These are phyloP conservation scores for Aspergillus aculeatinus DNA, from an alignment of 2,329 filamentous ascomycete genomes.

Conservation along the genomic window DNA sequence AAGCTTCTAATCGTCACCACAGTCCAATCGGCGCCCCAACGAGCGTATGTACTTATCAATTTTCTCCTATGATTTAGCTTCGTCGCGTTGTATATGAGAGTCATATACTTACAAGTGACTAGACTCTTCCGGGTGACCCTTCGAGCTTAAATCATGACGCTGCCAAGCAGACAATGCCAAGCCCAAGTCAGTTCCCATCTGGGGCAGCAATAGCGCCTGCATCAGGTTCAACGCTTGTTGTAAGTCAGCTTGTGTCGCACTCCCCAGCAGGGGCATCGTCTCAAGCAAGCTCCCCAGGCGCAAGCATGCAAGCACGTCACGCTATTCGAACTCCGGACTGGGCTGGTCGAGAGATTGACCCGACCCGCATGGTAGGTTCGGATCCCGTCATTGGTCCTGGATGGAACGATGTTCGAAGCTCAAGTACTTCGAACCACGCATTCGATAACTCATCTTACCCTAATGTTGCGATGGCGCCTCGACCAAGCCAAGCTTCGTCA, in stretches of 20 bases:
- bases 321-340: background rate
- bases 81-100: too few relatives aligned
- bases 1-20: conserved; percentile 5
- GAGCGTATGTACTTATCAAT: conserved; percentile 1
- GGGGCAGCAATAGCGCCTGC: background rate
- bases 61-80: background rate
- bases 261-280: background rate
- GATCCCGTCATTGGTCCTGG: conserved; percentile 5
- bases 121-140: background rate
- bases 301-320: background rate
- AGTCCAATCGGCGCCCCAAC: conserved; percentile 9
- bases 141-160: background rate
- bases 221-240: background rate
- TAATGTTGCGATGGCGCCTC: background rate
- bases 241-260: background rate
- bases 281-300: background rate
- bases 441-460: background rate
- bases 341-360: background rate
- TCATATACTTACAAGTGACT: background rate
- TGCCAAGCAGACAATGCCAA: background rate
- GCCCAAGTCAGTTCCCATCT: background rate
- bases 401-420: conserved; percentile 1
- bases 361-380: background rate
- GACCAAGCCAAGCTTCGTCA: conserved; percentile 5
- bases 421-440: conserved; percentile 3